These are phyloP conservation scores for Chlorophyllum brunneum DNA, from an alignment of 768 basidiomycete species.

Conservation along the genomic window DNA sequence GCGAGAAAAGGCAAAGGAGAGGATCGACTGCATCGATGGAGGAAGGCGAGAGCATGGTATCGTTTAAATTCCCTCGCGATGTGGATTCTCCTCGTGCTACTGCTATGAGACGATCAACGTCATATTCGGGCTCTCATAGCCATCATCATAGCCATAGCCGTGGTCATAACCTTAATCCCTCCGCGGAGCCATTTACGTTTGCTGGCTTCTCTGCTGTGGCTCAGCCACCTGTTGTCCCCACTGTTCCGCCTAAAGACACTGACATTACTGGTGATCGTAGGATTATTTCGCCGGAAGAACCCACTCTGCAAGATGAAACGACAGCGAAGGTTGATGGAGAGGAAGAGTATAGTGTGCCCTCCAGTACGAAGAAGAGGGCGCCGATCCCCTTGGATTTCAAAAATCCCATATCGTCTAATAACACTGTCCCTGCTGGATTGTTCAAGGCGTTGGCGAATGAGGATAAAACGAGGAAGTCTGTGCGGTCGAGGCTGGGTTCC, in stretches of 20 bases:
- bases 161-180: conserved; percentile 32
- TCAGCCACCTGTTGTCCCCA: conserved; percentile 26
- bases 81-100: conserved; percentile 43
- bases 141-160: conserved; percentile 6
- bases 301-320: conserved; percentile 1
- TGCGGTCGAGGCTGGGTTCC: conserved; percentile 75
- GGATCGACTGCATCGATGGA: conserved; percentile 41
- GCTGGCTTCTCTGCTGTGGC: conserved; percentile 53
- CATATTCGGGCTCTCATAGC: conserved; percentile 20
- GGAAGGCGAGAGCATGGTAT: conserved; percentile 64
- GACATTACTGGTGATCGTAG: not conserved
- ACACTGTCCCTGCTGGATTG: conserved; percentile 80
- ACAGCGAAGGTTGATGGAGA: conserved; percentile 6
- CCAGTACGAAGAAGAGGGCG: conserved; percentile 51
- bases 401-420: conserved; percentile 41
- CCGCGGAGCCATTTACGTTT: conserved; percentile 63
- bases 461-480: conserved; percentile 63
- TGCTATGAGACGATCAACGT: conserved; percentile 34
- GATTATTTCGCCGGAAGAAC: conserved; percentile 14
- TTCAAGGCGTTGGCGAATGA: conserved; percentile 69
- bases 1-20: conserved; percentile 75
- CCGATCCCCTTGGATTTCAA: conserved; percentile 78
- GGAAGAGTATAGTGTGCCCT: conserved; percentile 12
- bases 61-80: conserved; percentile 71
- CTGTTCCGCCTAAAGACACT: conserved; percentile 12